phyloP scores from a whole-genome alignment of 768 basidiomycete species.

The Scleroderma citrinum region DNA sequence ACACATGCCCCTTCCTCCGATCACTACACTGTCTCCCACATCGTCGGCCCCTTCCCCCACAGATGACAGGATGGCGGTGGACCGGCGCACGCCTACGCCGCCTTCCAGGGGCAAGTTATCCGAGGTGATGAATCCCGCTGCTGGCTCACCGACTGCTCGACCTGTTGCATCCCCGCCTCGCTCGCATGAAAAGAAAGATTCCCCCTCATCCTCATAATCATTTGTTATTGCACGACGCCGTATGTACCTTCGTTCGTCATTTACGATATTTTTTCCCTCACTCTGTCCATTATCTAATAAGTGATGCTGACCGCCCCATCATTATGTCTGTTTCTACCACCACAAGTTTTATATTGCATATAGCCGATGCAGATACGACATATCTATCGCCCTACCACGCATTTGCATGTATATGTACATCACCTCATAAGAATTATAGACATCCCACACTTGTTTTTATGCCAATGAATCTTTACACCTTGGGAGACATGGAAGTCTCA shows the following conservation, averaged over 20 bases:
- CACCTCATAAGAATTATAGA: background rate
- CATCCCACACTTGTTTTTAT: background rate
- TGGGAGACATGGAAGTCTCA: background rate
- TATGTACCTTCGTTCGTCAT: background rate
- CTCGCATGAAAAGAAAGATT: constrained; percentile 29
- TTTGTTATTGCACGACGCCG: background rate
- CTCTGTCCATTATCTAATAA: background rate
- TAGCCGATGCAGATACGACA: background rate
- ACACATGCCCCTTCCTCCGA: constrained; percentile 59
- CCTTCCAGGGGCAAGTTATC: constrained; percentile 48
- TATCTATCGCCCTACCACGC: background rate
- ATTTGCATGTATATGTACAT: constrained; percentile 1
- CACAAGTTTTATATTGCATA: background rate
- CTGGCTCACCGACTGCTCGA: constrained; percentile 48
- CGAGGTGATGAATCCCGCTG: constrained; percentile 44
- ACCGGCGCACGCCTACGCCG: constrained; percentile 42
- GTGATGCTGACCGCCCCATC: background rate
- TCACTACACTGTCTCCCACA: constrained; percentile 60
- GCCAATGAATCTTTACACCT: no score
- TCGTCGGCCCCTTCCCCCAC: constrained; percentile 52
- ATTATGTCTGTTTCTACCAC: no score
- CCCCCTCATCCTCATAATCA: constrained; percentile 17
- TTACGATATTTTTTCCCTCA: background rate
- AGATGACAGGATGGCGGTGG: constrained; percentile 31
- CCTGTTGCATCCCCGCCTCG: constrained; percentile 50